Evolutionary conservation across 192 early-diverging fungal species (phyloP).

Genomic region (Entomortierella chlamydospora): DNA sequence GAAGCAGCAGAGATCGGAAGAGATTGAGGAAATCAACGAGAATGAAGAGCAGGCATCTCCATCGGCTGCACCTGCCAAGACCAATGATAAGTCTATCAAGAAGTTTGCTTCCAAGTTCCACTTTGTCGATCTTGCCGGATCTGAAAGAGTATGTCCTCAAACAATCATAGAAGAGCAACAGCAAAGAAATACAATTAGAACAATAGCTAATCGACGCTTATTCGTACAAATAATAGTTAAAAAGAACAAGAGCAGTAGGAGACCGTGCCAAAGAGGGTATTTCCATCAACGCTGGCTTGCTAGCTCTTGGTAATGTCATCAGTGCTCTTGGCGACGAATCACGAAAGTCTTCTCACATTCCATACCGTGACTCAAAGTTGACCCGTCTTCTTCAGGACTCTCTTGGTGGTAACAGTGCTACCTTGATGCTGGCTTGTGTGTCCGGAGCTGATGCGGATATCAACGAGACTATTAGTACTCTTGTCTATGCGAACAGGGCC

Average conservation of each 20-base stretch:
- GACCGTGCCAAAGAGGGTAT: slow-evolving; percentile 97
- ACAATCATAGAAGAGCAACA: no score
- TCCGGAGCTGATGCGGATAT: slow-evolving; percentile 86
- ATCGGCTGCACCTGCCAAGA: slow-evolving; percentile 8
- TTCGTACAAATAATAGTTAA: slow-evolving; percentile 62
- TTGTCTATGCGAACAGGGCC: slow-evolving; percentile 96
- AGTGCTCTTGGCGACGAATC: slow-evolving; percentile 89
- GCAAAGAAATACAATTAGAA: no score
- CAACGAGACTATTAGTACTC: slow-evolving; percentile 93
- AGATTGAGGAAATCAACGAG: slow-evolving; percentile 37
- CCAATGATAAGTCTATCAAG: slow-evolving; percentile 32
- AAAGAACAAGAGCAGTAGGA: slow-evolving; percentile 90
- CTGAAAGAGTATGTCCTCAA: slow-evolving; percentile 71
- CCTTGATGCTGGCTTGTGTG: slow-evolving; percentile 96
- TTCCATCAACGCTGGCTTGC: slow-evolving; percentile 94
- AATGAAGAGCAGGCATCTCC: slow-evolving; percentile 7
- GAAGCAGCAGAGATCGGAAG: slow-evolving; percentile 71
- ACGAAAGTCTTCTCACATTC: slow-evolving; percentile 79
- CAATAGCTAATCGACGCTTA: background rate
- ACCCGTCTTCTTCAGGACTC: slow-evolving; percentile 98
- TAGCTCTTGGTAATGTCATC: slow-evolving; percentile 98
- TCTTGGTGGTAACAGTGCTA: slow-evolving; percentile 94
- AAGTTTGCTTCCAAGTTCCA: slow-evolving; percentile 89
- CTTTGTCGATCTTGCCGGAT: slow-evolving; percentile 99
- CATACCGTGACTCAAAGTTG: slow-evolving; percentile 97